Percentiles rank a stretch among this genome's conserved stretches.
phyloP scores from a whole-genome alignment of 129 eudicot species.

The Lonicera japonica region DNA sequence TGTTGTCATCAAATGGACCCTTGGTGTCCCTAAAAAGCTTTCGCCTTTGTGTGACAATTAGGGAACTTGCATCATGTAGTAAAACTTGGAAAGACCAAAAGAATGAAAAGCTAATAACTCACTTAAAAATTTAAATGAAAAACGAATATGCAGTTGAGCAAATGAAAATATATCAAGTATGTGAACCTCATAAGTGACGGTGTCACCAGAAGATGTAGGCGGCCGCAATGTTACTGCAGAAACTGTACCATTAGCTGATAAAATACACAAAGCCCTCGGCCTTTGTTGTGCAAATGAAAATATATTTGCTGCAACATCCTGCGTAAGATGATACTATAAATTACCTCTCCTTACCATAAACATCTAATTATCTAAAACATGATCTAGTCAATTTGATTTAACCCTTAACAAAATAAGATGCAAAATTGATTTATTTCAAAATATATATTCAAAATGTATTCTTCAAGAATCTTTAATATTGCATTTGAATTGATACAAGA shows the following conservation, averaged over 20 bases:
- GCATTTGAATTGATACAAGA: background rate
- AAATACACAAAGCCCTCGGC: slow-evolving; percentile 69
- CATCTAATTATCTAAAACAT: background rate
- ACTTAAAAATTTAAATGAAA: too few species aligned
- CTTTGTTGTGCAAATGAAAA: slow-evolving; percentile 68
- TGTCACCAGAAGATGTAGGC: slow-evolving; percentile 44
- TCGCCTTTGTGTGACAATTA: too few species aligned
- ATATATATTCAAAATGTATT: background rate
- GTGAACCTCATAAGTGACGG: slow-evolving; percentile 67
- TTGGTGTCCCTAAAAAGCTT: too few species aligned
- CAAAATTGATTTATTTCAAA: background rate
- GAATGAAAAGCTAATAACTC: too few species aligned
- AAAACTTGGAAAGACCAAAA: too few species aligned
- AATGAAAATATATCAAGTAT: background rate
- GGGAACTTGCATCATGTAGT: too few species aligned
- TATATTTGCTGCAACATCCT: slow-evolving; percentile 73
- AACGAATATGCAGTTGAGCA: too few species aligned
- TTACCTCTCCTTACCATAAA: background rate
- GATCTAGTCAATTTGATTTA: background rate
- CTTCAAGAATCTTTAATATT: background rate
- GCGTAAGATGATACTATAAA: slow-evolving; percentile 7
- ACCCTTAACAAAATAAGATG: background rate
- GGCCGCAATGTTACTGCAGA: slow-evolving; percentile 60
- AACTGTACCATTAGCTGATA: slow-evolving; percentile 70
- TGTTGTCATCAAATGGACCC: too few species aligned